Evolutionary conservation across 306 rosid genomes (phyloP), one percentile per base, ranked within the genome.

Genomic region (Astragalus membranaceus): DNA sequence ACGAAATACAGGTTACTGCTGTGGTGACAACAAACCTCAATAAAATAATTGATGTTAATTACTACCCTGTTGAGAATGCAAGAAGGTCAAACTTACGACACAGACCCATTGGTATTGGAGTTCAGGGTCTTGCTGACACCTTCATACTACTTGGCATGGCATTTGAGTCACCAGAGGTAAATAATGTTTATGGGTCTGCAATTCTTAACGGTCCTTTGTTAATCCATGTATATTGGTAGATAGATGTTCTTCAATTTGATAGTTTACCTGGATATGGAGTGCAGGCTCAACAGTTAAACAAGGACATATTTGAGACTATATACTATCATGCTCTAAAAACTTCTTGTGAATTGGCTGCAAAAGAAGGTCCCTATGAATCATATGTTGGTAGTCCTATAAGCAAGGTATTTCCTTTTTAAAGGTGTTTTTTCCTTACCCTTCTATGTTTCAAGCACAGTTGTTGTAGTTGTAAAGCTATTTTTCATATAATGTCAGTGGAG

Each of bases 91-190:
- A 95, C 79, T 36, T 89, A 1, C 84, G 99, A 15, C 96, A 95
- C 56, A 86, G 99, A 55, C 99, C 99, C 61, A 89, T 95, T 64
- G 99, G 99, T 42, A 91, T 95, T 72, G 99, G 99, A 32, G 95
- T 95, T 79, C 99, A 95, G 73, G 99, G 99, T 85, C 96, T 95
- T 70, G 97, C 99, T 23, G 99, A 95, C 82, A 78, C 97, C 30
- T 95, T 95, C 76, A 95, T 95, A 49, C 58, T 95, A 29, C 88
- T 95, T 36, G 97, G 99, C 78, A 86, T 95, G 97, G 77, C 92
- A 59, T 95, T 95, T 85, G 99, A 95, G 78, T 95, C 99, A 30
- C 88, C 73, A 41, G 99, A 94, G 96, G 99, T 90, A 87, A 67
- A 56, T 62, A 57, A 41, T 3, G 8, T 54, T 62, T 48, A 13